Evolutionary conservation across 768 basidiomycete genomes (phyloP).

Genomic region (Suillus sp.): DNA sequence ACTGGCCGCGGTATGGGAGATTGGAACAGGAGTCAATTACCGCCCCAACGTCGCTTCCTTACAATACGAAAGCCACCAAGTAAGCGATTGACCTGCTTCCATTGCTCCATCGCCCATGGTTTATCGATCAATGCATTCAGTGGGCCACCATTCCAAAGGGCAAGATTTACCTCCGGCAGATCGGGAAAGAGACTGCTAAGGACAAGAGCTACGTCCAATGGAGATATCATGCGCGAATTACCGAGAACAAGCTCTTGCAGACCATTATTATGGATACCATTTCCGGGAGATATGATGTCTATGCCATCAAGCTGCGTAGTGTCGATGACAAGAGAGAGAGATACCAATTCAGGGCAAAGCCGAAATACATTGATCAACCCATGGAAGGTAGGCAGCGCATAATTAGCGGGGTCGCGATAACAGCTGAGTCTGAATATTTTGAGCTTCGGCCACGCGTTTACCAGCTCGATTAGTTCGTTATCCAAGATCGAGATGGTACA

Average conservation of each 20-base stretch:
- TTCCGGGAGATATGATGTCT: not conserved
- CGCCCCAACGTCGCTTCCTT: not conserved
- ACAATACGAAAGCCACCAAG: not conserved
- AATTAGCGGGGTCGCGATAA: slow-evolving; percentile 18
- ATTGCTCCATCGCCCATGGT: not conserved
- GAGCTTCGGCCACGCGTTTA: slow-evolving; percentile 24
- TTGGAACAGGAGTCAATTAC: not conserved
- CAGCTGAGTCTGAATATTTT: slow-evolving; percentile 25
- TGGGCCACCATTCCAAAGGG: slow-evolving; percentile 25
- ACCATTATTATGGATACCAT: not conserved
- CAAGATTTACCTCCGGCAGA: slow-evolving; percentile 24
- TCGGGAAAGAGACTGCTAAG: slow-evolving; percentile 22
- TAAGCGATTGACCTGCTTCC: not conserved
- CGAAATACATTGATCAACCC: slow-evolving; percentile 17
- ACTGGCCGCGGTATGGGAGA: not conserved
- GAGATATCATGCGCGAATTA: slow-evolving; percentile 22
- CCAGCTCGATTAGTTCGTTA: slow-evolving; percentile 18
- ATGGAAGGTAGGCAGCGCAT: slow-evolving; percentile 24
- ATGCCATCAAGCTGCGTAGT: slow-evolving; percentile 8
- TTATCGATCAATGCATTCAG: slow-evolving; percentile 14
- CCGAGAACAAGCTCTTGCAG: slow-evolving; percentile 22
- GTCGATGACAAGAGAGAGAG: slow-evolving; percentile 28
- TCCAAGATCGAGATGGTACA: slow-evolving; percentile 20
- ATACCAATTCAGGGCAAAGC: slow-evolving; percentile 16
- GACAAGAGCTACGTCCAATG: slow-evolving; percentile 16